These are phyloP conservation scores for Dothistroma pini DNA, from an alignment of 2,329 filamentous ascomycete species.

Conservation along the genomic window DNA sequence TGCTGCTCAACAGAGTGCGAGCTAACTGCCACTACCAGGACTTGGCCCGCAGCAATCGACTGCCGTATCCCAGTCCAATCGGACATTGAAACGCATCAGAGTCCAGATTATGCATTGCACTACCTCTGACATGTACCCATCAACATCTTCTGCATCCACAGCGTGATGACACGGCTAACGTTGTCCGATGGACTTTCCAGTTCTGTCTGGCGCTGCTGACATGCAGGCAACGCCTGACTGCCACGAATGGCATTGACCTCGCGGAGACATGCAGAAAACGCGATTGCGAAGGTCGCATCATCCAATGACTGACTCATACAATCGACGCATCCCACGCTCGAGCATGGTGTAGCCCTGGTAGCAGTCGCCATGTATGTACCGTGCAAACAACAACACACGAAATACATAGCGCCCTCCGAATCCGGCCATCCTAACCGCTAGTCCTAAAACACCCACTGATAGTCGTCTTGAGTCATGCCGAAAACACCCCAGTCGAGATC, in stretches of 20 bases:
- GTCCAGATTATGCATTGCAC: neutral
- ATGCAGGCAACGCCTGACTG: too few relatives aligned
- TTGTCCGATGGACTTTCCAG: neutral
- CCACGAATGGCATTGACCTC: too few relatives aligned
- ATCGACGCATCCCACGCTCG: neutral
- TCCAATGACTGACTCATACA: neutral
- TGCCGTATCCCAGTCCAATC: neutral
- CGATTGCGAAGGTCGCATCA: neutral
- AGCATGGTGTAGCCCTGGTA: neutral
- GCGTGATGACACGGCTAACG: too few relatives aligned
- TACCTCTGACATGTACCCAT: too few relatives aligned
- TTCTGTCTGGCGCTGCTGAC: neutral
- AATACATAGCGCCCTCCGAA: neutral
- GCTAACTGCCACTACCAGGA: neutral
- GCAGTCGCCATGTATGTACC: too few relatives aligned
- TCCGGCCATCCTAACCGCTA: neutral
- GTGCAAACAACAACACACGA: neutral
- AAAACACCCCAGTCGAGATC: neutral
- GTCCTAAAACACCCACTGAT: neutral
- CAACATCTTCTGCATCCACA: too few relatives aligned
- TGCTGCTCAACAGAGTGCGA: neutral
- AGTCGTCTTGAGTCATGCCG: neutral
- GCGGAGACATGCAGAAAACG: neutral
- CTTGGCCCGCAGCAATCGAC: neutral
- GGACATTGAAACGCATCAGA: neutral